Evolutionary conservation across 2,329 filamentous ascomycete genomes (phyloP).

Genomic region (Diaporthe ilicicola): DNA sequence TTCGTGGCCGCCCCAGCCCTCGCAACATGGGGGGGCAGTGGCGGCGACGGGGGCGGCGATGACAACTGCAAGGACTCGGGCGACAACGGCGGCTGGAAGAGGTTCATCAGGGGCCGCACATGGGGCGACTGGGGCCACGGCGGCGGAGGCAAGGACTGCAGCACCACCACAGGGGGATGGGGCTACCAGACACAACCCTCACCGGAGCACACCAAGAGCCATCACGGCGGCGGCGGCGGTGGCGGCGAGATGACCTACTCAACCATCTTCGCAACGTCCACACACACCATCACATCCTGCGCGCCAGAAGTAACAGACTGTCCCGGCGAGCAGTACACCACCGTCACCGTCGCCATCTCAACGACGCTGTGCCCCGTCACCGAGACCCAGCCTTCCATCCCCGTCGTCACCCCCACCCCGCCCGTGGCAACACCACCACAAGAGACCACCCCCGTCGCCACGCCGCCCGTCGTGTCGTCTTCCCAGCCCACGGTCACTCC

Average conservation of each 20-base stretch:
- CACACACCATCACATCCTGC: conserved; percentile 66
- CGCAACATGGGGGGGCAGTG: conserved; percentile 1
- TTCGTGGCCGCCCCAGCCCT: background rate
- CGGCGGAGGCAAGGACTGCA: conserved; percentile 13
- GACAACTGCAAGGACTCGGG: conserved; percentile 8
- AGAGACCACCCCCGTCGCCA: background rate
- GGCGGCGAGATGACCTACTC: conserved; percentile 39
- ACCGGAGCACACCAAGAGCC: background rate
- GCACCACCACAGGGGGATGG: background rate
- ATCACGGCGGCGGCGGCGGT: background rate
- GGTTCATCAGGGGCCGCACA: conserved; percentile 13
- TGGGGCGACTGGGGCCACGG: conserved; percentile 19
- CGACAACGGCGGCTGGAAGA: conserved; percentile 18
- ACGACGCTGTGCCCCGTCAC: conserved; percentile 54
- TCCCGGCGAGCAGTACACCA: conserved; percentile 47
- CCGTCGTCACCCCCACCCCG: background rate
- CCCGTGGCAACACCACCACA: conserved; percentile 5
- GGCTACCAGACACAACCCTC: too few species aligned
- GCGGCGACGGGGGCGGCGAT: background rate
- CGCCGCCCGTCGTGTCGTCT: background rate
- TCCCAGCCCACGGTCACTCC: background rate
- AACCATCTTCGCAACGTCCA: conserved; percentile 48
- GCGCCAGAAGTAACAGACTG: conserved; percentile 52
- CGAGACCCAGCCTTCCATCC: conserved; percentile 8
- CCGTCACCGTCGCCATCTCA: conserved; percentile 50